These are phyloP conservation scores for Ceriops zippeliana DNA, from an alignment of 345 rosid genomes.

Conservation along the genomic window DNA sequence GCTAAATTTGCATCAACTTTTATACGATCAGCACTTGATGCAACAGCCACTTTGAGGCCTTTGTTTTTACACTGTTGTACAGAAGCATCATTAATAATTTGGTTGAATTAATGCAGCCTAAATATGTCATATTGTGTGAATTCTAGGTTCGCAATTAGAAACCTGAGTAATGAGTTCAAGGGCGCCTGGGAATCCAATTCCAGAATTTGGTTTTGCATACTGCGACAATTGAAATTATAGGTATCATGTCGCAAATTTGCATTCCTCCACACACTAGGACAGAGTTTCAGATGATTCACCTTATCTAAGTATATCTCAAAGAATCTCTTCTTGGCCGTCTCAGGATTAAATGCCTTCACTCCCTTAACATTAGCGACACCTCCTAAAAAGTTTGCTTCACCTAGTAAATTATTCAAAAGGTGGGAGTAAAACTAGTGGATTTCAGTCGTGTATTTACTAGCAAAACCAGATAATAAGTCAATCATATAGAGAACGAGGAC, in stretches of 20 bases:
- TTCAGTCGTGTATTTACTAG: background rate
- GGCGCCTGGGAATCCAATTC: slow-evolving; percentile 94
- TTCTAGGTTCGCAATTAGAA: slow-evolving; percentile 1
- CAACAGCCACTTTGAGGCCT: slow-evolving; percentile 94
- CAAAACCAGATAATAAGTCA: no score
- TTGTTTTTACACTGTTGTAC: slow-evolving; percentile 66
- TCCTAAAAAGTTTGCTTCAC: slow-evolving; percentile 87
- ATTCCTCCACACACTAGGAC: slow-evolving; percentile 5
- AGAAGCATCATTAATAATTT: background rate
- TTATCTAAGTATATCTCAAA: slow-evolving; percentile 87
- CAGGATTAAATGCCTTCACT: slow-evolving; percentile 57
- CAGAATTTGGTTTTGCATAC: slow-evolving; percentile 94
- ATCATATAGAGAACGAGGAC: no score
- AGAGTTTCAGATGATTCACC: slow-evolving; percentile 36
- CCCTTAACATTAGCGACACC: slow-evolving; percentile 92
- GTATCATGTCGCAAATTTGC: background rate
- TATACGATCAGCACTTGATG: slow-evolving; percentile 93
- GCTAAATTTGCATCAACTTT: slow-evolving; percentile 93
- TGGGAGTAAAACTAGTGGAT: background rate
- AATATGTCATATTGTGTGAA: slow-evolving; percentile 3
- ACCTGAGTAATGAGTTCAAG: slow-evolving; percentile 87
- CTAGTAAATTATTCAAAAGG: slow-evolving; percentile 32
- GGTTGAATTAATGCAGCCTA: slow-evolving; percentile 2
- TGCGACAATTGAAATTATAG: slow-evolving; percentile 23
- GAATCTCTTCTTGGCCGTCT: slow-evolving; percentile 74